Evolutionary conservation across 2,329 filamentous ascomycete species (phyloP).

Genomic region (Spiromastix sp.): DNA sequence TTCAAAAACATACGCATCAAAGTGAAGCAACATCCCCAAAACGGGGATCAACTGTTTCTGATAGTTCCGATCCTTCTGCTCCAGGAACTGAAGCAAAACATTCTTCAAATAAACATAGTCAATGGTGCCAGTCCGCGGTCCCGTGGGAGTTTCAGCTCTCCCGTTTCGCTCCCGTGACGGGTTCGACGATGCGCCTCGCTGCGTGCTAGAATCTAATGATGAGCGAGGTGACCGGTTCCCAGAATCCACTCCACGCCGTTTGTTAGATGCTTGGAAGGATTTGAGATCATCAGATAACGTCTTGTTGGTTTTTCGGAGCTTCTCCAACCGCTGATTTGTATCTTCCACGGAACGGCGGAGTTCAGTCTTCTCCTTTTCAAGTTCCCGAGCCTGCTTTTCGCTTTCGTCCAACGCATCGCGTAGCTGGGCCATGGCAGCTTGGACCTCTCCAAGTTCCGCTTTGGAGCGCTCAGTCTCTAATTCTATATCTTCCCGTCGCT

Average conservation of each 20-base stretch:
- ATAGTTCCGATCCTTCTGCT: constrained; percentile 57
- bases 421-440: constrained; percentile 65
- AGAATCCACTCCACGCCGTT: constrained; percentile 27
- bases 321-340: constrained; percentile 64
- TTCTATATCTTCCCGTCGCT: constrained; percentile 66
- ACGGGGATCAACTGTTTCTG: constrained; percentile 58
- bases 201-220: constrained; percentile 1
- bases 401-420: constrained; percentile 75
- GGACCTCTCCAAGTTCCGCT: constrained; percentile 66
- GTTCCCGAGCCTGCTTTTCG: constrained; percentile 71
- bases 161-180: constrained; percentile 25
- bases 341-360: constrained; percentile 70
- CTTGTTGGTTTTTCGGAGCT: constrained; percentile 59
- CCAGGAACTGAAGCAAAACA: constrained; percentile 55
- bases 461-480: constrained; percentile 55
- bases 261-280: constrained; percentile 15
- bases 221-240: constrained; percentile 27
- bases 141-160: constrained; percentile 25
- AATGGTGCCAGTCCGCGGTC: constrained; percentile 24
- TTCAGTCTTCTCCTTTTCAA: constrained; percentile 72
- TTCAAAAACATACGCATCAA: constrained; percentile 47
- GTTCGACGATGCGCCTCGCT: constrained; percentile 27
- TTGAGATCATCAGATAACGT: constrained; percentile 50
- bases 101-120: constrained; percentile 59
- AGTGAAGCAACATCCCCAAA: constrained; percentile 55